Conservation (phyloP, 2,329 filamentous ascomycete species). For the Trichoderma sp. region DNA sequence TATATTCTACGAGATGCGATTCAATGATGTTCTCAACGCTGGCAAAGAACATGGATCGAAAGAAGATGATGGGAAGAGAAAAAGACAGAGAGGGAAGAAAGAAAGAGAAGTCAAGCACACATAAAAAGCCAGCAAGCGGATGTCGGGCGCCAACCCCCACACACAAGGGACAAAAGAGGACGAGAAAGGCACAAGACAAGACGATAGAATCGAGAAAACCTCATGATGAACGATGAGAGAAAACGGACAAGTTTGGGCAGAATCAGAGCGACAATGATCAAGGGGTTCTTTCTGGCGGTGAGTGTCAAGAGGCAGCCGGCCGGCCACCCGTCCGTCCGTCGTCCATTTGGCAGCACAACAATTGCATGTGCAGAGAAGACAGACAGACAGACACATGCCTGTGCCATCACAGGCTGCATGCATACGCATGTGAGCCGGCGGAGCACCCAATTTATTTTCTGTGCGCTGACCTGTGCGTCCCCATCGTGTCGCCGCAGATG, state of each 20-base stretch:
- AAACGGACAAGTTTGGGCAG: slow-evolving; percentile 7
- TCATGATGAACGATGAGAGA: no score
- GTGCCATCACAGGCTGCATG: slow-evolving; percentile 9
- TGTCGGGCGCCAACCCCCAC: not conserved
- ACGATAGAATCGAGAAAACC: no score
- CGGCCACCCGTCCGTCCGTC: no score
- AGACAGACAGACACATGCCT: not conserved
- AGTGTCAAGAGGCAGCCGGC: no score
- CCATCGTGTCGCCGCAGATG: slow-evolving; percentile 2
- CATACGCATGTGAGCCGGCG: slow-evolving; percentile 16
- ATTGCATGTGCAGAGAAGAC: no score
- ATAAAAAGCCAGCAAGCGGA: slow-evolving; percentile 9
- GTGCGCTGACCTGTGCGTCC: slow-evolving; percentile 12
- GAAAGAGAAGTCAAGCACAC: slow-evolving; percentile 10
- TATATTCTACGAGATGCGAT: not conserved
- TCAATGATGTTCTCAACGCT: not conserved
- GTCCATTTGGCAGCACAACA: no score
- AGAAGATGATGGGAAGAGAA: no score
- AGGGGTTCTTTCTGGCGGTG: slow-evolving; percentile 18
- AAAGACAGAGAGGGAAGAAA: not conserved
- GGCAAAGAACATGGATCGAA: not conserved
- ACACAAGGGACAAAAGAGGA: not conserved
- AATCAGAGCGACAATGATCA: slow-evolving; percentile 1
- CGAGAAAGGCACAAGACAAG: not conserved
- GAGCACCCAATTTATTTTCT: slow-evolving; percentile 20